Evolutionary conservation across 2,329 filamentous ascomycete genomes (phyloP), one percentile per base, ranked within the genome.

Genomic region (Periglandula ipomoeae): DNA sequence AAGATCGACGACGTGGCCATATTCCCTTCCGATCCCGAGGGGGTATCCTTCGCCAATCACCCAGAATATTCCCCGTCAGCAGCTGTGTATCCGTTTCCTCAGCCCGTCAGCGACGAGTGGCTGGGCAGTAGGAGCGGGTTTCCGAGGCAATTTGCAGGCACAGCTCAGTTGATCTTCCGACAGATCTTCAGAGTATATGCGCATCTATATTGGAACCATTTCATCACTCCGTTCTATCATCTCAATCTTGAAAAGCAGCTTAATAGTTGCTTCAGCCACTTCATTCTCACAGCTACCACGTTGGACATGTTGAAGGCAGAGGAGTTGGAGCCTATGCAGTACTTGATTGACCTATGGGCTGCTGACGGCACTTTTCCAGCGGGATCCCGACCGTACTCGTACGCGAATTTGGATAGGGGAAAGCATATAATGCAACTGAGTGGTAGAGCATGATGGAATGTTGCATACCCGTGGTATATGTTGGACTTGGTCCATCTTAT

Each of bases 101-200:
- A 79, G 46, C 65, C 63, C 30, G 77, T 70, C 77, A 41, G 78
- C 47, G 68, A 65, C 19, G 78, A 81, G 51, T 95, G 89, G 89
- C 75, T 94, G 48, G 90, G 90, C 58, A 91, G 89, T 69, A 79
- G 85, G 30, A 89, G 86, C 53, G 89, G 90, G 4, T 96, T 96
- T 66, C 89, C 89, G 2, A 79, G 83, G 57, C 84, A 85, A 52
- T 95, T 95, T 65, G 75, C 87, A 56, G 79, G 82, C 55, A 89
- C 94, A 57, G 89, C 89, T 72, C 88, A 90, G 72, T 82, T 82
- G 50, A 90, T 95, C 59, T 89, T 95, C 72, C 85, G 89, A 58
- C 90, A 95, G 69, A 95, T 96, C 83, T 95, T 96, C 75, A 85
- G 90, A 51, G 89, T 95, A 58, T 96, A 96, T 62, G 85, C 91